Base-by-base conservation (phyloP, 1,284 basidiomycete species). In the Ganoderma lucidum region DNA sequence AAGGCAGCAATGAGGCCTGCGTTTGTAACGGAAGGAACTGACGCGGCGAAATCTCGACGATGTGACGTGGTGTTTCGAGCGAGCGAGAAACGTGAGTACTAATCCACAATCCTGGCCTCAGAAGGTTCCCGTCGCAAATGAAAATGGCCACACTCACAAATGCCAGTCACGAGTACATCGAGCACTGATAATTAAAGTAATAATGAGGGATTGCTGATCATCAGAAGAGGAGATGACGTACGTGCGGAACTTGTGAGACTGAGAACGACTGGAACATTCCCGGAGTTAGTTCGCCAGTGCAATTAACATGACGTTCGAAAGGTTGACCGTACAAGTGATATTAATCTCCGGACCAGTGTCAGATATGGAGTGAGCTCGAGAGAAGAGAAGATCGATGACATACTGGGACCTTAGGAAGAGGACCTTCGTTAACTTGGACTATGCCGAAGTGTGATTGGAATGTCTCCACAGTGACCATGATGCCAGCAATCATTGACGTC, bases 41-140 rank as follows among this genome's bases (percentile, higher is more conserved):
- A 79, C 78, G 37, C 74, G 70, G 39, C 75, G 75, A 48, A 80
- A 78, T 32, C 75, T 74, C 28, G 72, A 73, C 6, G 77, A 76
- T 6, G 75, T 72, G 58, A 78, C 75, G 35, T 74, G 68, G 19
- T 74, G 73, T 59, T 75, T 78, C n/a, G 77, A 76, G n/a, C 74
- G 74, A 9, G 77, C 68, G 1, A 79, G 76, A 64, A 75, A 78
- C 23, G 71, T 70, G 53, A 79, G 74, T 39, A 79, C 78, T 80
- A 28, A 32, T 6, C 3, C 17, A 2, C 28, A n/a, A 37, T 9
- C 15, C 19, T 60, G 9, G 37, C 30, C 8, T 48, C 39, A 55
- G 53, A 15, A 14, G 35, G 0, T 32, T 17, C 30, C 5, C 19
- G 23, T 14, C 19, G 28, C 48, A 56, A 51, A 58, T 56, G 1